Base-by-base conservation (phyloP, 2,329 filamentous ascomycete species). In the Xylaria sp. region DNA sequence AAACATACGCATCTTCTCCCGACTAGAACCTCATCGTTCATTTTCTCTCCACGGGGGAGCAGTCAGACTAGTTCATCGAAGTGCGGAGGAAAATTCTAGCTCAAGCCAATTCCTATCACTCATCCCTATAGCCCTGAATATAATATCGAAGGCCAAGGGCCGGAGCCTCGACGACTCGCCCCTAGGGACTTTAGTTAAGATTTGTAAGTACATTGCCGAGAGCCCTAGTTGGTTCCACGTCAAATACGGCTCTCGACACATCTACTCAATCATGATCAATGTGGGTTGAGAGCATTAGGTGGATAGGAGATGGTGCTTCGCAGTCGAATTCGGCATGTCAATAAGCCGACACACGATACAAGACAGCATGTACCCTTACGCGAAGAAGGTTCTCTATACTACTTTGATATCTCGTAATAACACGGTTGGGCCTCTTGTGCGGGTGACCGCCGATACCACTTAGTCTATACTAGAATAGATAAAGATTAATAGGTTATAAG, bases 191-290 rank as follows among this genome's bases (percentile, higher is more conserved):
- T 17, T 58, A 44, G 25, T 25, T 15, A 25, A 47, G 42, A 58
- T 58, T n/a, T 58, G 55, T 42, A 45, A 36, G n/a, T 58, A 49
- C 20, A n/a, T 58, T 31, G 55, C 55, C n/a, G 55, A 49, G 42
- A 49, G 31, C 10, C 42, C 55, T 3, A 49, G 55, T 38, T 49
- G 42, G 29, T 36, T 58, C 15, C 55, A 58, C 55, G 29, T 58
- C 9, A 53, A 22, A 5, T 33, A 53, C n/a, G n/a, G n/a, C 29
- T 20, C 29, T 22, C 10, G 10, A 13, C 25, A 33, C 7, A n/a
- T 38, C 20, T 31, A 25, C 31, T 20, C 42, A 3, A n/a, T 49
- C 29, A 38, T 3, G 1, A 33, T 17, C n/a, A 10, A 11, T 5
- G n/a, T 9, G 6, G 22, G 49, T 44, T 13, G 29, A 25, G 55